phyloP scores from a whole-genome alignment of 306 rosid genomes.

The Lithocarpus polystachyus region DNA sequence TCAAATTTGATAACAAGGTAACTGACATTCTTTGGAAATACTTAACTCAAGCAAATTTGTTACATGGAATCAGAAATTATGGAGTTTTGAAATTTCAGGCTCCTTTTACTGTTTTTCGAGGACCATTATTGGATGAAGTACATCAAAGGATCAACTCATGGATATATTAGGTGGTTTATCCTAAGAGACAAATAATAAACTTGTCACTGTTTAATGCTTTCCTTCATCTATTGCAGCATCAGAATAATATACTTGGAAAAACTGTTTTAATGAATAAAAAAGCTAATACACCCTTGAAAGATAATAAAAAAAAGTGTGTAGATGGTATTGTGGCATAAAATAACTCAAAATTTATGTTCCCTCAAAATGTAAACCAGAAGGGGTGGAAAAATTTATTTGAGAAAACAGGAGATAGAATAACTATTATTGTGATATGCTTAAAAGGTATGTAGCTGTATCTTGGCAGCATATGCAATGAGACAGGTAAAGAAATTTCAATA shows the following conservation, averaged over 20 bases:
- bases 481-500: too few relatives aligned
- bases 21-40: not conserved
- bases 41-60: too few relatives aligned
- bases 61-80: not conserved
- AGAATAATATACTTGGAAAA: not conserved
- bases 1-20: slow-evolving; percentile 38
- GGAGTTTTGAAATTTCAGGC: slow-evolving; percentile 29
- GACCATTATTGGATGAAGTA: slow-evolving; percentile 52
- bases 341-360: too few relatives aligned
- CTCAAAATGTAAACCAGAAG: too few relatives aligned
- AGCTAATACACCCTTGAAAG: not conserved
- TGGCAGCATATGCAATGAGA: too few relatives aligned
- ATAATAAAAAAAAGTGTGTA: not conserved
- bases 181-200: not conserved
- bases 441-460: too few relatives aligned
- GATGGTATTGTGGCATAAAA: not conserved
- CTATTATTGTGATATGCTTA: too few relatives aligned
- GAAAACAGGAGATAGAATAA: too few relatives aligned
- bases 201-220: slow-evolving; percentile 15
- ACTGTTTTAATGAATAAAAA: not conserved
- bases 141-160: slow-evolving; percentile 51
- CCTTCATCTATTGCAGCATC: not conserved
- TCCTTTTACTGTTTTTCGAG: slow-evolving; percentile 39
- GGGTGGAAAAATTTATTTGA: too few relatives aligned
- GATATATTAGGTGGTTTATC: slow-evolving; percentile 42